Base-by-base conservation (phyloP, 2,329 filamentous ascomycete species). In the Daldinia sp. region DNA sequence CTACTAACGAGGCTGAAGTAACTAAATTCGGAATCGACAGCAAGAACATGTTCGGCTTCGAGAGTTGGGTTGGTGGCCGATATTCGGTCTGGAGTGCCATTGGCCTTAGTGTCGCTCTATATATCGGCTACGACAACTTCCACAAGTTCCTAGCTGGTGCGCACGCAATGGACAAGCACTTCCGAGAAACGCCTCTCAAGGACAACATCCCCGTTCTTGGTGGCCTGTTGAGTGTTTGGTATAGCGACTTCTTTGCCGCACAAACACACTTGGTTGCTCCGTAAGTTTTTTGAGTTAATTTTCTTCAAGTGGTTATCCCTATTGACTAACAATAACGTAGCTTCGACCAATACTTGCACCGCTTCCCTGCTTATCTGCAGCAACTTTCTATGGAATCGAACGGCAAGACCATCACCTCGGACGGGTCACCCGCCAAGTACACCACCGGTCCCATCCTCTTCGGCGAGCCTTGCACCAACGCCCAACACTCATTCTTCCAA, bases 401-500 rank as follows among this genome's bases (percentile, higher is more conserved):
- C 82, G 96, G 96, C 79, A 99, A 99, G 88, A 93, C 92, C 69
- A 94, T 98, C 78, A 97, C 95, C 70, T 90, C 88, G n/a, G 93
- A 96, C 77, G 91, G 89, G 65, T 91, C 94, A 41, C 89, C 97
- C 68, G 94, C 97, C 79, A 97, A 97, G 85, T 99, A 99, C 86
- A 98, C 94, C 65, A 99, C 96, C 41, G 95, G 96, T 55, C 89
- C 96, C 61, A 95, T 99, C 79, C 86, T 99, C 71, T 99, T 99
- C 80, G 96, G 96, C 79, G 96, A 99, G 87, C 96, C 96, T 60
- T 97, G 94, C 83, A 99, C 96, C 81, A 99, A 99, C 80, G 96
- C 96, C 50, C 96, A 99, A 86, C 96, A 99, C 89, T 98, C 96
- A 69, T 99, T 99, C 90, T 99, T 97, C 91, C 96, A 99, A 88